Percentiles rank a stretch among this genome's conserved stretches.
These are phyloP conservation scores for Mycocentrospora acerina DNA, from an alignment of 2,329 filamentous ascomycete genomes.

Conservation along the genomic window DNA sequence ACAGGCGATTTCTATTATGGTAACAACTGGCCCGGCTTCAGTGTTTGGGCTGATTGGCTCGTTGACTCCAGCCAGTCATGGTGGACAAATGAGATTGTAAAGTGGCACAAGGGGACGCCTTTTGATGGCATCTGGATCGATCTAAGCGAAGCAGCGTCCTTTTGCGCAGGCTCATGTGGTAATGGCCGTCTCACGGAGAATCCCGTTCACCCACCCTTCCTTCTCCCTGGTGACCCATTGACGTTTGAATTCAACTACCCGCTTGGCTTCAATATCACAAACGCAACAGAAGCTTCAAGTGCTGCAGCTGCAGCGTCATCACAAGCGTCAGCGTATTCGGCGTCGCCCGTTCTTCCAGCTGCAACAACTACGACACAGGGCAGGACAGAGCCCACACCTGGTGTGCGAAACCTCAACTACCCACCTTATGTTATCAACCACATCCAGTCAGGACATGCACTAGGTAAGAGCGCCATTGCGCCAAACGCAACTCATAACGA, in stretches of 20 bases:
- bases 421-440: constrained; percentile 76
- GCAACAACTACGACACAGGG: constrained; percentile 47
- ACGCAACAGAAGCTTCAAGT: constrained; percentile 63
- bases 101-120: constrained; percentile 52
- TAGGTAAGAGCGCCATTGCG: constrained; percentile 61
- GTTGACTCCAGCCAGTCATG: constrained; percentile 59
- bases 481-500: constrained; percentile 75
- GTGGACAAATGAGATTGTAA: constrained; percentile 55
- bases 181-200: constrained; percentile 62
- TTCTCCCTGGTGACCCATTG: constrained; percentile 63
- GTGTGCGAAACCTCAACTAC: constrained; percentile 64
- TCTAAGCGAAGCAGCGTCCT: constrained; percentile 59
- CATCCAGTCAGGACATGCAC: constrained; percentile 68
- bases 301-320: constrained; percentile 55
- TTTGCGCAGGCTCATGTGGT: constrained; percentile 70
- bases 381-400: constrained; percentile 60
- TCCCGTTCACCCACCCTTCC: constrained; percentile 65
- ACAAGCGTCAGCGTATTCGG: constrained; percentile 48
- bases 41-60: constrained; percentile 60
- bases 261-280: constrained; percentile 67
- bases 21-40: constrained; percentile 57
- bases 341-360: constrained; percentile 22
- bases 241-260: constrained; percentile 62
- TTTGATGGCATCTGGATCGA: constrained; percentile 61
- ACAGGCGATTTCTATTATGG: constrained; percentile 52